These are phyloP conservation scores for Hansenula sp. DNA, from an alignment of 1,139 yeast genomes.

Conservation along the genomic window DNA sequence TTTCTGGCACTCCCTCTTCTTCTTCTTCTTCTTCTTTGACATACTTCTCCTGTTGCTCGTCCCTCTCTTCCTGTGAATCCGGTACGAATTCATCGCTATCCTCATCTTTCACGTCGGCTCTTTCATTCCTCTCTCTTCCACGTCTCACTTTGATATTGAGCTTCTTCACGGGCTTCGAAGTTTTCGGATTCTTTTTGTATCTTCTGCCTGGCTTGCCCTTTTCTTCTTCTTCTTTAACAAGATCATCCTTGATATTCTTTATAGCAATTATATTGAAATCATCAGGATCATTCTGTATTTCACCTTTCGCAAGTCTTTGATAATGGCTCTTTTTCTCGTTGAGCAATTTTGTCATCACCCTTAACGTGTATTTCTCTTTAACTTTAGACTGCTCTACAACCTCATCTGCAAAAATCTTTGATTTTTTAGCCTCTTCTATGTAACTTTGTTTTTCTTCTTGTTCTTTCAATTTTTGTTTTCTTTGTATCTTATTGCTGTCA, in stretches of 20 bases:
- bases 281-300: slow-evolving; percentile 14
- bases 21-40: slow-evolving; percentile 2
- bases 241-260: slow-evolving; percentile 7
- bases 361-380: slow-evolving; percentile 12
- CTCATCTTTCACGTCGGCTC: neutral
- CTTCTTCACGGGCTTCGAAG: neutral
- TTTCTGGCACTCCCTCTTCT: neutral
- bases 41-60: no score
- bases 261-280: slow-evolving; percentile 17
- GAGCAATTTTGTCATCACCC: slow-evolving; percentile 22
- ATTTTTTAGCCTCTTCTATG: slow-evolving; percentile 14
- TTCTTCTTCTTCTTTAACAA: slow-evolving; percentile 1
- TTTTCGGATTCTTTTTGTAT: neutral
- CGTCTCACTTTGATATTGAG: neutral
- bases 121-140: neutral
- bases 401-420: slow-evolving; percentile 16
- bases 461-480: neutral
- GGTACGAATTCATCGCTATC: slow-evolving; percentile 2
- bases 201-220: neutral
- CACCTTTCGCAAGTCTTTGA: slow-evolving; percentile 14
- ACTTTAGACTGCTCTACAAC: slow-evolving; percentile 12
- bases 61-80: neutral
- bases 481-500: slow-evolving; percentile 4
- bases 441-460: neutral
- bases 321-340: slow-evolving; percentile 25